phyloP scores from a whole-genome alignment of 2,329 filamentous ascomycete genomes.

The Aspergillus uvarum region DNA sequence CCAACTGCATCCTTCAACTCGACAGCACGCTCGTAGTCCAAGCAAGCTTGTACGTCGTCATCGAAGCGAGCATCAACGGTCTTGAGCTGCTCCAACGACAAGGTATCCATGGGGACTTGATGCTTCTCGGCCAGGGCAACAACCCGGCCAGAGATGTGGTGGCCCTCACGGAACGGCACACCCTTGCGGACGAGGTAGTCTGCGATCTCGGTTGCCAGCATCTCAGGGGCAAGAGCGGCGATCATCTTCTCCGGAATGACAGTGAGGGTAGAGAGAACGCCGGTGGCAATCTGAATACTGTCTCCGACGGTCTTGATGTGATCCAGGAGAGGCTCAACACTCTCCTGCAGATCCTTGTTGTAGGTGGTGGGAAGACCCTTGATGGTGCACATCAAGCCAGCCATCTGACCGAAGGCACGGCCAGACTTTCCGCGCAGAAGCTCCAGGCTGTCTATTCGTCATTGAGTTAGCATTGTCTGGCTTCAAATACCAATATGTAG shows the following conservation, averaged over 20 bases:
- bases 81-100: conserved; percentile 66
- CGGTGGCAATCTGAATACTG: conserved; percentile 78
- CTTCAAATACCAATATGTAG: background rate
- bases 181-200: conserved; percentile 51
- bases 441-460: conserved; percentile 62
- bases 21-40: conserved; percentile 81
- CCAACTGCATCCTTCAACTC: conserved; percentile 76
- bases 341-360: conserved; percentile 92
- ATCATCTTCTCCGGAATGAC: conserved; percentile 73
- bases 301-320: conserved; percentile 78
- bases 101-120: conserved; percentile 66
- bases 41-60: conserved; percentile 66
- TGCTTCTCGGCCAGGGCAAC: conserved; percentile 71
- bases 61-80: conserved; percentile 68
- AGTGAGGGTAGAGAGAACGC: conserved; percentile 72
- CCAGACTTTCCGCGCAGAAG: conserved; percentile 76
- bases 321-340: conserved; percentile 81
- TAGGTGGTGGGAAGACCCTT: conserved; percentile 78
- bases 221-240: conserved; percentile 74
- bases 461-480: background rate
- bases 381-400: conserved; percentile 73
- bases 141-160: conserved; percentile 72
- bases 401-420: conserved; percentile 76
- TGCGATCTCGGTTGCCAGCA: conserved; percentile 66
- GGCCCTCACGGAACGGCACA: conserved; percentile 76